Evolutionary conservation across 495 filamentous ascomycete genomes (phyloP).

Genomic region (Letharia columbiana): DNA sequence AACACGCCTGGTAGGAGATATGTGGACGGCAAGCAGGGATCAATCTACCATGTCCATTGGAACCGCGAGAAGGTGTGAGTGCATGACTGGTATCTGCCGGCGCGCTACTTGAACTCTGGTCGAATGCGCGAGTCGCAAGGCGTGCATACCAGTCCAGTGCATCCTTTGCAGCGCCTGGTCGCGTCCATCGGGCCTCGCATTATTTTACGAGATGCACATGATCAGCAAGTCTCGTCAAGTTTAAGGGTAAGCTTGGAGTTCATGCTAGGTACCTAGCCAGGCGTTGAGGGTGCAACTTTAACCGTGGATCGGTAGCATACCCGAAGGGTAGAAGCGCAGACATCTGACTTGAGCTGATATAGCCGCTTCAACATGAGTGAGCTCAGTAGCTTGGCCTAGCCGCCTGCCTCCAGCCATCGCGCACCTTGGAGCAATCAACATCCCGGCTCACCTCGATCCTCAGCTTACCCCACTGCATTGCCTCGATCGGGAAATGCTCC

Average conservation of each 20-base stretch:
- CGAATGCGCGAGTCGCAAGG: constrained; percentile 20
- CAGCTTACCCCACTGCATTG: neutral
- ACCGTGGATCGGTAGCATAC: neutral
- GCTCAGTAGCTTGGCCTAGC: neutral
- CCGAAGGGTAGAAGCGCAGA: constrained; percentile 5
- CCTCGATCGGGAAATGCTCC: constrained; percentile 12
- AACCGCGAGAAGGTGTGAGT: constrained; percentile 5
- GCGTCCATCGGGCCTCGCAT: constrained; percentile 6
- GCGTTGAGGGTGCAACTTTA: neutral
- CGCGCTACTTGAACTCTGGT: constrained; percentile 17
- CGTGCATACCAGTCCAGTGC: neutral
- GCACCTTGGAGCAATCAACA: neutral
- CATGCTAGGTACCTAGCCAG: too few species aligned
- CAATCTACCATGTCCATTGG: constrained; percentile 1
- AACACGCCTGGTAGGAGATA: constrained; percentile 12
- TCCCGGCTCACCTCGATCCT: neutral
- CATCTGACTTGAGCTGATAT: constrained; percentile 12
- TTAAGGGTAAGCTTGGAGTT: neutral
- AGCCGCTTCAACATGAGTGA: neutral
- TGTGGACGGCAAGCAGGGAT: neutral
- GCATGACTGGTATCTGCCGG: constrained; percentile 4
- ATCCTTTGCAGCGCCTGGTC: constrained; percentile 1
- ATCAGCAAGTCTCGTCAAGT: neutral
- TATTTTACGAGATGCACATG: constrained; percentile 4
- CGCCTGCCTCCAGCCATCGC: neutral